Evolutionary conservation across 768 basidiomycete species (phyloP), one percentile per base, ranked within the genome.

Genomic region (Kwoniella pini): DNA sequence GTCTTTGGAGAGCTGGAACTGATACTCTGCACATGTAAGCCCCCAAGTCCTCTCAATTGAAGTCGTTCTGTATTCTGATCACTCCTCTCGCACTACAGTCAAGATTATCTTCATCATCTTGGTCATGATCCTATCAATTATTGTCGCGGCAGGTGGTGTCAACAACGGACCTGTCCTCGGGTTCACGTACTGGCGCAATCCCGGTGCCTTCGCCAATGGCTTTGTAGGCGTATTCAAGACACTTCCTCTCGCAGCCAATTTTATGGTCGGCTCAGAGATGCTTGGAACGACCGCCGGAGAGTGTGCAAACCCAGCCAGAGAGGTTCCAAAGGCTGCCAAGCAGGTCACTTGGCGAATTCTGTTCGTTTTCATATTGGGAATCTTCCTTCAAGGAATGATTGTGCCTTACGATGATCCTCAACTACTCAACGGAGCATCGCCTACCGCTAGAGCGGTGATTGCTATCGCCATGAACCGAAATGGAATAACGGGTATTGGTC

Each of bases 1-100:
- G 44, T 33, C 6, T 65, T 65, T 44, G 63, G 63, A 19, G 63
- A 65, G 42, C 53, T 43, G 13, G 59, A 65, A 33, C 57, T 55
- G 43, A 30, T 27, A n/a, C n/a, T n/a, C n/a, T n/a, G n/a, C n/a
- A n/a, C n/a, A n/a, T n/a, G n/a, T n/a, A n/a, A n/a, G n/a, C n/a
- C 21, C 31, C 58, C 10, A 28, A 27, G n/a, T 12, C 52, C 15
- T 15, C 28, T 26, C 57, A 65, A 24, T 27, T 57, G 36, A 15
- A 62, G 30, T 26, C 22, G 28, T 53, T 30, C 40, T 61, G 52
- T 17, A 57, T 61, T 42, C 24, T 64, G 11, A 44, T 59, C 36
- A 28, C 57, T 22, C 45, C 57, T 11, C n/a, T n/a, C n/a, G n/a
- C n/a, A n/a, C n/a, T n/a, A n/a, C n/a, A n/a, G n/a, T n/a, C n/a